Base-by-base conservation (phyloP, 176 grass and related monocot species). In the Oryza meridionalis region DNA sequence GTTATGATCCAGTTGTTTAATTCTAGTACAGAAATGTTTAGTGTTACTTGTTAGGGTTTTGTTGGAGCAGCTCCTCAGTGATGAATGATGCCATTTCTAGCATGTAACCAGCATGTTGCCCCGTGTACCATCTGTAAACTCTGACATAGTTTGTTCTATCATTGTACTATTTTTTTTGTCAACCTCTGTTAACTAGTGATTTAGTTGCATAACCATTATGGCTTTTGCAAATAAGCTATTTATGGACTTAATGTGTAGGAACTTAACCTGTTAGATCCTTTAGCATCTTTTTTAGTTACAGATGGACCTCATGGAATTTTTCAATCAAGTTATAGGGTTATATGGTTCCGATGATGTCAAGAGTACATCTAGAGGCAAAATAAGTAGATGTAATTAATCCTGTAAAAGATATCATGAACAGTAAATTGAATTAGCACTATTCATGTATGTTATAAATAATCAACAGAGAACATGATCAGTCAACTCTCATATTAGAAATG, bases 81-180 rank as follows among this genome's bases (percentile, higher is more conserved):
- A 72, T 82, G 24, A n/a, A 45, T 51, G 58, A 72, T 62, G 50
- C 62, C 11, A 51, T 81, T 15, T 74, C 64, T 65, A 63, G 26
- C 40, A 75, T 75, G 46, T 83, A 75, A 64, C 74, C 70, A 81
- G 32, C n/a, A 27, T 81, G 69, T 13, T 81, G n/a, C 42, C 5
- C 49, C 14, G 22, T 26, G 24, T 73, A 83, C 19, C 19, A 37
- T 65, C 40, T 47, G 17, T 49, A 27, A 83, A 47, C 7, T 10
- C 42, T 10, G 42, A 43, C 42, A 40, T 40, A 43, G 42, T 43
- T 43, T 43, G 42, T 43, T 10, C 42, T 43, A 43, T 43, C 42
- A 43, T 43, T 43, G 42, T 43, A 43, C 44, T 75, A 83, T 44
- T 12, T 35, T 12, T 35, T 42, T 50, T 33, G 42, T 16, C 17